Evolutionary conservation across 225 moss, liverwort and hornwort species (phyloP), one percentile per base, ranked within the genome.

Genomic region (Pleurozium schreberi): DNA sequence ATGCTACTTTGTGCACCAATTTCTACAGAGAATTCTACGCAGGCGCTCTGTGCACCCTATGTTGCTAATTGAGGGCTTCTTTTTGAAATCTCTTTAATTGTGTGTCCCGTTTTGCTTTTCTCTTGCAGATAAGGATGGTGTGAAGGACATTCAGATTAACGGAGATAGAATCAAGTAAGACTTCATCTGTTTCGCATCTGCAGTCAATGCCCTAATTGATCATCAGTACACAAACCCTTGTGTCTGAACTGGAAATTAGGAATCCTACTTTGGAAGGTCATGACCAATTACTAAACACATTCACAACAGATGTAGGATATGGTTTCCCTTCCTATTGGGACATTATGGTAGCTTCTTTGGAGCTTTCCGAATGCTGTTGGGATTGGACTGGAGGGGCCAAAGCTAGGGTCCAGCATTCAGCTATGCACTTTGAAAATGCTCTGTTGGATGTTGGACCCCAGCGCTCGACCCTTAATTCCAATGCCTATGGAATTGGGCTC

Each of bases 131-230:
- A 96, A 95, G 86, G 95, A 96, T 84, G 98, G 98, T 55, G 91
- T 91, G 62, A 98, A 98, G 89, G 96, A 95, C 60, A 93, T 98
- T 90, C 93, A 95, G 81, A 91, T 98, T 86, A 96, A 96, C 66
- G 92, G 89, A 43, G 98, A 98, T 68, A 95, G 98, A 90, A 87
- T 98, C 84, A 96, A 94, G 95, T 97, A 91, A 95, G 95, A 86
- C 10, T 73, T 61, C 40, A 82, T 53, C 49, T 88, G 47, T 60
- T 87, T n/a, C 71, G 11, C 80, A 34, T 82, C 66, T 86, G 86
- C 63, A 34, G n/a, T 64, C 65, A 50, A 43, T 90, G 68, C 80
- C 88, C 89, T 87, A 82, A 85, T 83, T 75, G 43, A 14, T 43
- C 62, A 73, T 66, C 38, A 52, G 73, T 78, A 55, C 79, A 25